Base-by-base conservation (phyloP, 169 alveolate species). In the Cryptosporidium felis region DNA sequence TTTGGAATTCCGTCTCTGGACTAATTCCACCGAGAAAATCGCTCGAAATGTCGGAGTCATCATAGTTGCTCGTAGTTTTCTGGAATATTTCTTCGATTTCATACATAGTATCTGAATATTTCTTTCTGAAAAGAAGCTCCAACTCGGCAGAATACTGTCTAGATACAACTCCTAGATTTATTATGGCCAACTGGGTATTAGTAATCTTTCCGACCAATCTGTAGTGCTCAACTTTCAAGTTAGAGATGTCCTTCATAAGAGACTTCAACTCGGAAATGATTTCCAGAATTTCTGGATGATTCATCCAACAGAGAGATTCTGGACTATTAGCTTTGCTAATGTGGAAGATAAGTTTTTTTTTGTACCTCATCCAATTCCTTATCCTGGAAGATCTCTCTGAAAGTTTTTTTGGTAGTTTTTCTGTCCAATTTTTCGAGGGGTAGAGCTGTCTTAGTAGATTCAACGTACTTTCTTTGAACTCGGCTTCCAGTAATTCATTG, bases 121-220 rank as follows among this genome's bases (percentile, higher is more conserved):
- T 74, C 53, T 53, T 74, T 23, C 67, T 74, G 2, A 74, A 53
- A 10, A 74, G 30, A 5, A 30, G 32, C 42, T 74, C 85, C 10
- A 74, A 9, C 21, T 23, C 8, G 23, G 85, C 85, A 36, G 74
- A 49, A 23, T 74, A 74, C 6, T 51, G 16, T 8, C 58, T 74
- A 5, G 74, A 5, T 18, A 16, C 0, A 0, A 53, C 46, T 66
- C 62, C 63, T 21, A 3, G 21, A 12, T 0, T 10, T 1, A 60
- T 3, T 2, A 74, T 18, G 36, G 41, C 16, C 4, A 74, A 16
- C 8, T 74, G 85, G 42, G 0, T 21, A 18, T 53, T 49, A 3
- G 85, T 74, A 28, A 74, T 56, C n/a, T 5, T 14, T 4, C 44
- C 56, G 5, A 74, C 41, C 26, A 74, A 41, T 2, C 41, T 49